A percentile compares a stretch with the other conserved stretches of the same genome.
phyloP scores from a whole-genome alignment of 2,329 filamentous ascomycete species.

The Alternaria angustiovoidea region DNA sequence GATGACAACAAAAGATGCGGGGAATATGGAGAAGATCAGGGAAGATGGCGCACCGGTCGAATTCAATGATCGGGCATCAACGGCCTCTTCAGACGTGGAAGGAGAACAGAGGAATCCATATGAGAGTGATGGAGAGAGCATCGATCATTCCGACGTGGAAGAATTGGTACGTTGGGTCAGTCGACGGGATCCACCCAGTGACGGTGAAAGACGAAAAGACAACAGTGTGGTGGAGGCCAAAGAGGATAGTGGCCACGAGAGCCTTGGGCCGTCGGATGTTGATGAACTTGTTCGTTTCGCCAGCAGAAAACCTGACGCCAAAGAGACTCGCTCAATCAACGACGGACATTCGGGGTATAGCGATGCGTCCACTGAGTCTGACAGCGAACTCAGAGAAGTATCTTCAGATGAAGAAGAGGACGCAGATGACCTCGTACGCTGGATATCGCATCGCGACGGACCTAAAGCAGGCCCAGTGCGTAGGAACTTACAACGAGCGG shows the following conservation, averaged over 20 bases:
- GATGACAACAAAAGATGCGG: conserved; percentile 40
- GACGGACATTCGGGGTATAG: conserved; percentile 26
- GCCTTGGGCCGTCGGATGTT: conserved; percentile 41
- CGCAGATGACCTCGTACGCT: conserved; percentile 35
- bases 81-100: conserved; percentile 35
- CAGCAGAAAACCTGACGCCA: conserved; percentile 28
- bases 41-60: conserved; percentile 26
- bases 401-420: conserved; percentile 29
- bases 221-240: conserved; percentile 12
- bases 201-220: conserved; percentile 31
- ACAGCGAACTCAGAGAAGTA: conserved; percentile 28
- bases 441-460: conserved; percentile 35
- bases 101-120: conserved; percentile 16
- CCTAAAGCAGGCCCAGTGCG: conserved; percentile 32
- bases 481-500: conserved; percentile 11
- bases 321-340: neutral
- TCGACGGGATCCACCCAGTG: conserved; percentile 38
- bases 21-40: conserved; percentile 34
- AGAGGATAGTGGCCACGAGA: conserved; percentile 38
- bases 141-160: conserved; percentile 45
- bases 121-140: conserved; percentile 33
- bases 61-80: conserved; percentile 32
- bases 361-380: conserved; percentile 42
- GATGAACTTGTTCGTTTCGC: conserved; percentile 42
- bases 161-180: conserved; percentile 47